phyloP scores from a whole-genome alignment of 129 eudicot species.

The Flaveria linearis region DNA sequence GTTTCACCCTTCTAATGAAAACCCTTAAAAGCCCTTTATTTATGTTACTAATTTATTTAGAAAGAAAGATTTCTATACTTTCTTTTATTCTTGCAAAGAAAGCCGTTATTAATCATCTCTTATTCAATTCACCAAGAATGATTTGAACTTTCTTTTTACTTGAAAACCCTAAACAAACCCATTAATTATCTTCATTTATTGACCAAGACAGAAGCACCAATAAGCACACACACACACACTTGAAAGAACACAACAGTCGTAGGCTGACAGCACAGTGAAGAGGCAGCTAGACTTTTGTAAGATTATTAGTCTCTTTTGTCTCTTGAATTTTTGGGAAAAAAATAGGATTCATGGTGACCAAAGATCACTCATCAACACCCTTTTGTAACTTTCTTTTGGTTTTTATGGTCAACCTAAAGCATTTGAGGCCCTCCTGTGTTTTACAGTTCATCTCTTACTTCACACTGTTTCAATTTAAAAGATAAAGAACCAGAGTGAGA shows the following conservation, averaged over 20 bases:
- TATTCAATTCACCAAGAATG: slow-evolving; percentile 10
- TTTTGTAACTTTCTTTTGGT: slow-evolving; percentile 39
- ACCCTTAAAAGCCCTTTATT: background rate
- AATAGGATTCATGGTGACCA: slow-evolving; percentile 22
- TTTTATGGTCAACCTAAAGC: slow-evolving; percentile 29
- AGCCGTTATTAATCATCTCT: background rate
- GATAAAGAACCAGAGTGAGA: slow-evolving; percentile 7
- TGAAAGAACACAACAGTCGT: slow-evolving; percentile 34
- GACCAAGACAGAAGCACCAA: slow-evolving; percentile 30
- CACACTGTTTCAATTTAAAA: slow-evolving; percentile 33
- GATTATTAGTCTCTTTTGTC: slow-evolving; percentile 35
- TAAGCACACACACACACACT: slow-evolving; percentile 28
- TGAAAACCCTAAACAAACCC: slow-evolving; percentile 13
- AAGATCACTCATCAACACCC: slow-evolving; percentile 35
- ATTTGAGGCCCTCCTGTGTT: slow-evolving; percentile 26
- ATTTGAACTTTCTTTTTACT: slow-evolving; percentile 11
- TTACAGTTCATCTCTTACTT: slow-evolving; percentile 28
- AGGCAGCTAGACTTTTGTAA: slow-evolving; percentile 30
- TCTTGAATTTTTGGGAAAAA: slow-evolving; percentile 28
- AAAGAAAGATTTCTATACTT: background rate
- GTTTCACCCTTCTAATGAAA: background rate
- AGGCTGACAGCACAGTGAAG: slow-evolving; percentile 34
- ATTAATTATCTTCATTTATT: slow-evolving; percentile 21
- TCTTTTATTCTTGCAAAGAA: background rate
- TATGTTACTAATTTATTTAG: background rate